These are phyloP conservation scores for Periconia macrospinosa DNA, from an alignment of 2,329 filamentous ascomycete species.

Conservation along the genomic window DNA sequence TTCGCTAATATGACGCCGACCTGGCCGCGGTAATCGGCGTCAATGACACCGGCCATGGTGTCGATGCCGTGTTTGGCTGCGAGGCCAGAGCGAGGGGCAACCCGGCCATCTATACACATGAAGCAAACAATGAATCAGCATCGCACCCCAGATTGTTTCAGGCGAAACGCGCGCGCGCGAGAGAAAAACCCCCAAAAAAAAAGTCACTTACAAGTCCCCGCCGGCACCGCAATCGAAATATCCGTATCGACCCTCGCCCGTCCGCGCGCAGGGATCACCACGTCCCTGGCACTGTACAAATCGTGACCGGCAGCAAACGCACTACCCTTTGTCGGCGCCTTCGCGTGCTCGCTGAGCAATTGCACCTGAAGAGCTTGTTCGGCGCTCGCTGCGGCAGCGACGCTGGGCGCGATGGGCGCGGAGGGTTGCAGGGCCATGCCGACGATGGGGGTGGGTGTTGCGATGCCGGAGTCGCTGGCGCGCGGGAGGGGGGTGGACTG, in stretches of 20 bases:
- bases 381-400: slow-evolving; percentile 21
- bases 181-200: not conserved
- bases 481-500: slow-evolving; percentile 28
- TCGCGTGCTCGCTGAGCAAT: slow-evolving; percentile 79
- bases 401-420: slow-evolving; percentile 23
- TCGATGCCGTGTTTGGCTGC: slow-evolving; percentile 95
- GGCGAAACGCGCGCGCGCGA: no score
- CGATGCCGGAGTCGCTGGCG: slow-evolving; percentile 33
- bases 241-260: slow-evolving; percentile 89
- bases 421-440: slow-evolving; percentile 21
- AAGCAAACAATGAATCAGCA: not conserved
- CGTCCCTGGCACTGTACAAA: slow-evolving; percentile 76
- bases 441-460: slow-evolving; percentile 39
- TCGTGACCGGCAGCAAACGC: slow-evolving; percentile 93
- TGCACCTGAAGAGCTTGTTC: slow-evolving; percentile 75
- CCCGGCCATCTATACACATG: slow-evolving; percentile 86
- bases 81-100: slow-evolving; percentile 88
- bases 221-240: slow-evolving; percentile 86
- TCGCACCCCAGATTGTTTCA: no score
- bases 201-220: slow-evolving; percentile 74
- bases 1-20: slow-evolving; percentile 97
- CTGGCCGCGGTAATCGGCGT: slow-evolving; percentile 93
- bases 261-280: slow-evolving; percentile 76
- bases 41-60: slow-evolving; percentile 93
- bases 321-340: slow-evolving; percentile 83